These are phyloP conservation scores for Phoma sp. DNA, from an alignment of 2,329 filamentous ascomycete species.

Conservation along the genomic window DNA sequence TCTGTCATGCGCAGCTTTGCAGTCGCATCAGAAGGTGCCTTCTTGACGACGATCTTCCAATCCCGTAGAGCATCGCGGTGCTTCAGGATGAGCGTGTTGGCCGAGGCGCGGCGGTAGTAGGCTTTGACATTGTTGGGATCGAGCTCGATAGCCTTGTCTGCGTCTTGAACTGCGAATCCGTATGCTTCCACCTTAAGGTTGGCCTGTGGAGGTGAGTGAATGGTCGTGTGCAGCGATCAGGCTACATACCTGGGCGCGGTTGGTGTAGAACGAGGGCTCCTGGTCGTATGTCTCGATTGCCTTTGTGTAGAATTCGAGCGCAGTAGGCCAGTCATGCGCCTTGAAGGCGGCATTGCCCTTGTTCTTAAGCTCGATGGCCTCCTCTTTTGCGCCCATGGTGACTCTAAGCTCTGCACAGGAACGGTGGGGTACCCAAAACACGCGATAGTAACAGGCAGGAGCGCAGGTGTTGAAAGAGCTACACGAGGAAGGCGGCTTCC, in stretches of 20 bases:
- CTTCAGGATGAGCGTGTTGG: constrained; percentile 87
- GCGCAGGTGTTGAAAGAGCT: not conserved
- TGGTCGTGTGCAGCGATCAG: constrained; percentile 27
- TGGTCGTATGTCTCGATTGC: constrained; percentile 84
- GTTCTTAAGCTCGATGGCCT: constrained; percentile 85
- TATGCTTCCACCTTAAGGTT: constrained; percentile 96
- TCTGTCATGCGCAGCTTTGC: constrained; percentile 89
- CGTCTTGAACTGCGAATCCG: constrained; percentile 89
- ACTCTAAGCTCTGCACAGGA: constrained; percentile 18
- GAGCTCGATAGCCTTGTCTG: constrained; percentile 87
- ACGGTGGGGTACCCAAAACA: constrained; percentile 17
- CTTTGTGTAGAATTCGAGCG: constrained; percentile 82
- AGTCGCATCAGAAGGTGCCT: constrained; percentile 87
- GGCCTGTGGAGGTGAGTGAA: constrained; percentile 62
- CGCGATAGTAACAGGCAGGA: constrained; percentile 21
- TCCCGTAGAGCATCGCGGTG: constrained; percentile 88
- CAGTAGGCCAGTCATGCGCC: constrained; percentile 81
- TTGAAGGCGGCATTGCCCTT: constrained; percentile 94
- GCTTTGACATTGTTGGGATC: constrained; percentile 91
- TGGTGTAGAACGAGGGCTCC: constrained; percentile 90
- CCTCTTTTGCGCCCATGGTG: constrained; percentile 58
- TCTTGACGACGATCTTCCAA: constrained; percentile 87
- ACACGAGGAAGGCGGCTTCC: constrained; percentile 2
- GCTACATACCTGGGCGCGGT: constrained; percentile 82
- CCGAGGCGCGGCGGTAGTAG: constrained; percentile 91